These are phyloP conservation scores for Macrophomina pseudophaseolina DNA, from an alignment of 2,329 filamentous ascomycete genomes.

Conservation along the genomic window DNA sequence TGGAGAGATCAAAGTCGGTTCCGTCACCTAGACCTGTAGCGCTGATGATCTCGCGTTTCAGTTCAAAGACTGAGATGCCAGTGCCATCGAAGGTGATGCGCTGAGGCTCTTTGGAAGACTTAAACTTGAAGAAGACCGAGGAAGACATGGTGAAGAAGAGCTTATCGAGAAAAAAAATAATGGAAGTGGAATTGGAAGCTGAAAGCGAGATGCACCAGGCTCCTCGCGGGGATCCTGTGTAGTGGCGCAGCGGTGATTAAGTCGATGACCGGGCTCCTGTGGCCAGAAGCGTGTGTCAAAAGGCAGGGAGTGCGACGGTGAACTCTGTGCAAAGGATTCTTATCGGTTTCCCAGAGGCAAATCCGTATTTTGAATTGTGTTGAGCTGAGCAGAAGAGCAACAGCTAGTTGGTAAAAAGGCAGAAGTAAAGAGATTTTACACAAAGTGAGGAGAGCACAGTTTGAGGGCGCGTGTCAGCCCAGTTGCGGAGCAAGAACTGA, in stretches of 20 bases:
- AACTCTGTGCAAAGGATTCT: slow-evolving; percentile 28
- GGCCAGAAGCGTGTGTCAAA: slow-evolving; percentile 15
- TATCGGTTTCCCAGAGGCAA: slow-evolving; percentile 27
- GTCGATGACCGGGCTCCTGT: slow-evolving; percentile 14
- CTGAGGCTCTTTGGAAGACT: slow-evolving; percentile 94
- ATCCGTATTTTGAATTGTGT: slow-evolving; percentile 28
- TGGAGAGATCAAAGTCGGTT: slow-evolving; percentile 92
- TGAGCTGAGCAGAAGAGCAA: slow-evolving; percentile 23
- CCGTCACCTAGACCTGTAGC: slow-evolving; percentile 94
- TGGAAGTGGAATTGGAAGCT: not conserved
- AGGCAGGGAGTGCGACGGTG: slow-evolving; percentile 25
- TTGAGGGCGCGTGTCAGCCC: slow-evolving; percentile 19
- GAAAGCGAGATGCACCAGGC: not conserved
- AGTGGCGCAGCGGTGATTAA: slow-evolving; percentile 23
- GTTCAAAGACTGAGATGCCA: slow-evolving; percentile 95
- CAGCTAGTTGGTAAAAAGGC: slow-evolving; percentile 25
- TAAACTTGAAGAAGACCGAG: slow-evolving; percentile 99
- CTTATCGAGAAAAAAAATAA: not conserved
- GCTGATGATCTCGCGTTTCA: slow-evolving; percentile 98
- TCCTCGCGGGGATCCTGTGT: not conserved
- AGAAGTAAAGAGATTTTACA: slow-evolving; percentile 27
- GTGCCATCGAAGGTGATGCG: slow-evolving; percentile 97
- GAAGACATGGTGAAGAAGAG: slow-evolving; percentile 71
- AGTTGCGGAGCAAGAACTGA: slow-evolving; percentile 27
- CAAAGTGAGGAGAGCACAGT: slow-evolving; percentile 27